phyloP scores from a whole-genome alignment of 139 green algal species.

The Chlamydomonas eustigma region DNA sequence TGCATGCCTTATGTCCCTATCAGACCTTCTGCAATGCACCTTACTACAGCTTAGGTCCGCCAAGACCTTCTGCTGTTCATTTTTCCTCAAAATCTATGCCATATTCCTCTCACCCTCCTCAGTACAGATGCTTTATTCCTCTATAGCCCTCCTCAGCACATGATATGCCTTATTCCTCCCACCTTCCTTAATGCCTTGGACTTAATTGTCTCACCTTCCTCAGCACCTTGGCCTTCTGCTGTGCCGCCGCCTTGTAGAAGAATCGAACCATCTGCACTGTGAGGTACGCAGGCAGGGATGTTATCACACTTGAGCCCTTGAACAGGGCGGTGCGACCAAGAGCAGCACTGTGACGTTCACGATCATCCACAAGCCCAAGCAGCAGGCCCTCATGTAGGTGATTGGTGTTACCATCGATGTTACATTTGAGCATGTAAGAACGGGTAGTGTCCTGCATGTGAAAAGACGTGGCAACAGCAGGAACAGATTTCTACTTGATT shows the following conservation, averaged over 20 bases:
- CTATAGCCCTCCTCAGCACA: too few species aligned
- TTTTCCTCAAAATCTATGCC: too few species aligned
- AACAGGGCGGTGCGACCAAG: slow-evolving; percentile 67
- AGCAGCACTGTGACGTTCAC: slow-evolving; percentile 69
- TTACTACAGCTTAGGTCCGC: too few species aligned
- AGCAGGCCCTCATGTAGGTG: slow-evolving; percentile 83
- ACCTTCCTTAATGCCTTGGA: too few species aligned
- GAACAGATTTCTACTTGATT: neutral
- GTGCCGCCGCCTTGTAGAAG: slow-evolving; percentile 86
- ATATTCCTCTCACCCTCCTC: too few species aligned
- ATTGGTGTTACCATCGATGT: slow-evolving; percentile 90
- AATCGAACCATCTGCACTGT: slow-evolving; percentile 95
- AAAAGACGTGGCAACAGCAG: neutral
- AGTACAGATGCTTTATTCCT: too few species aligned
- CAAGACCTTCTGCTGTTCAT: too few species aligned
- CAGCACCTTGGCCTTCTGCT: slow-evolving; percentile 97
- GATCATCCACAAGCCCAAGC: slow-evolving; percentile 80
- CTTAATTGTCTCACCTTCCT: slow-evolving; percentile 69
- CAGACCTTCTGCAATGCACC: too few species aligned
- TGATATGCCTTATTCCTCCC: too few species aligned
- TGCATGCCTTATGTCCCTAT: too few species aligned
- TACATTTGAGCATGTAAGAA: slow-evolving; percentile 88
- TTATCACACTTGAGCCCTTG: slow-evolving; percentile 49
- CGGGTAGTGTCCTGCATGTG: slow-evolving; percentile 49
- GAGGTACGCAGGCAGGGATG: slow-evolving; percentile 74